phyloP scores from a whole-genome alignment of 2,329 filamentous ascomycete species.

The Spiromastix sp. region DNA sequence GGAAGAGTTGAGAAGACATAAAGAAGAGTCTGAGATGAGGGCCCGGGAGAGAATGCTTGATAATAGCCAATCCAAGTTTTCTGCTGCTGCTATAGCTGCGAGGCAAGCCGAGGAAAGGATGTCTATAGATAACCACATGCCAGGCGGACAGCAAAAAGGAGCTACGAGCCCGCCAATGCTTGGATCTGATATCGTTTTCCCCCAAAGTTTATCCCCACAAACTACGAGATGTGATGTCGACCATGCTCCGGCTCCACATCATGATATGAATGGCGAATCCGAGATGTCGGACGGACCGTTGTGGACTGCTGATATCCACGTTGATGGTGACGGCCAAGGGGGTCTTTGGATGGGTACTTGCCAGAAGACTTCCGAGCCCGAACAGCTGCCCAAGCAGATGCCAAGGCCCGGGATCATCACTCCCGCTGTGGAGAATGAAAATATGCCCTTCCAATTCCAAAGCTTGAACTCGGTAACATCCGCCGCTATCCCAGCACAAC shows the following conservation, averaged over 20 bases:
- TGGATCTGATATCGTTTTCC: constrained; percentile 68
- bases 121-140: constrained; percentile 11
- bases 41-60: constrained; percentile 17
- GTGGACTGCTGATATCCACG: constrained; percentile 64
- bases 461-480: constrained; percentile 1
- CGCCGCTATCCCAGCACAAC: constrained; percentile 1
- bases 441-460: constrained; percentile 3
- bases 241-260: constrained; percentile 46
- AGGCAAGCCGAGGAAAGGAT: constrained; percentile 12
- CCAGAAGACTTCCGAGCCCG: constrained; percentile 14
- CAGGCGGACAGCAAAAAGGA: constrained; percentile 42
- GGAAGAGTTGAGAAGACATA: constrained; percentile 69
- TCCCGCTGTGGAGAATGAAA: constrained; percentile 12
- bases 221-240: constrained; percentile 74
- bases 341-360: constrained; percentile 42
- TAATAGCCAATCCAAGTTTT: constrained; percentile 17
- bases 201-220: constrained; percentile 71
- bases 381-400: constrained; percentile 3
- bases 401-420: constrained; percentile 18
- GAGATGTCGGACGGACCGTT: constrained; percentile 54
- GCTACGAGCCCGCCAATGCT: constrained; percentile 72
- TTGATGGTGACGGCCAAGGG: constrained; percentile 26
- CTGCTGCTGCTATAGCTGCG: constrained; percentile 20
- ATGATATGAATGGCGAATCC: constrained; percentile 39
- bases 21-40: constrained; percentile 49